These are phyloP conservation scores for Pterocarpus macrocarpus DNA, from an alignment of 306 rosid species.

Conservation along the genomic window DNA sequence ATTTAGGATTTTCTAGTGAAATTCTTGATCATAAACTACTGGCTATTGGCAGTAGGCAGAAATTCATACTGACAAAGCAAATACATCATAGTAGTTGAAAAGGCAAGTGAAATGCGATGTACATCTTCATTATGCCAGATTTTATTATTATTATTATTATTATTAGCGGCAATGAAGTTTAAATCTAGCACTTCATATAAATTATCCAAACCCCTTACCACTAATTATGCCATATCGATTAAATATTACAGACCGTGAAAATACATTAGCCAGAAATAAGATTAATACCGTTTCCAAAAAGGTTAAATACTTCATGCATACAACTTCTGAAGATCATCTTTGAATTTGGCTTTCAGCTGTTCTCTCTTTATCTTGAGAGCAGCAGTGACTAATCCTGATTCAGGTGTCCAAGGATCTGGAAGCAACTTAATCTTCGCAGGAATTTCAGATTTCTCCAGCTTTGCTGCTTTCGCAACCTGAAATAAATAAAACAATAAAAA, in stretches of 20 bases:
- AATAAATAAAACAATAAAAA: not conserved
- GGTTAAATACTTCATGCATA: conserved; percentile 62
- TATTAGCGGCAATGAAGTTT: too few relatives aligned
- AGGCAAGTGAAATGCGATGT: too few relatives aligned
- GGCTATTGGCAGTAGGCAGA: too few relatives aligned
- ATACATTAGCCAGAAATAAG: conserved; percentile 25
- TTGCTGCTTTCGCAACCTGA: conserved; percentile 77
- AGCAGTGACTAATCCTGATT: conserved; percentile 93
- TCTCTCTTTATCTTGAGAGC: conserved; percentile 94
- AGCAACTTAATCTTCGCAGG: conserved; percentile 81
- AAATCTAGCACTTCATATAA: too few relatives aligned
- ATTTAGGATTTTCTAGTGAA: too few relatives aligned
- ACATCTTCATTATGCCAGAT: too few relatives aligned
- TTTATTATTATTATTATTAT: too few relatives aligned
- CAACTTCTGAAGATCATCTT: conserved; percentile 70
- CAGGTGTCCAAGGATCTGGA: conserved; percentile 88
- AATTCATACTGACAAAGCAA: too few relatives aligned
- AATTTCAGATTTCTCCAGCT: conserved; percentile 75
- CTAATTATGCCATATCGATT: not conserved
- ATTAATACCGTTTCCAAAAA: conserved; percentile 1
- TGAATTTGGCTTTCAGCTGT: conserved; percentile 79
- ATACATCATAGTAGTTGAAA: too few relatives aligned
- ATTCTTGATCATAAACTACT: too few relatives aligned
- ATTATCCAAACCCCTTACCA: too few relatives aligned
- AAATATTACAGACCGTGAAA: not conserved